Evolutionary conservation across 2,329 filamentous ascomycete genomes (phyloP), one percentile per base, ranked within the genome.

Genomic region (Colletotrichum lini): DNA sequence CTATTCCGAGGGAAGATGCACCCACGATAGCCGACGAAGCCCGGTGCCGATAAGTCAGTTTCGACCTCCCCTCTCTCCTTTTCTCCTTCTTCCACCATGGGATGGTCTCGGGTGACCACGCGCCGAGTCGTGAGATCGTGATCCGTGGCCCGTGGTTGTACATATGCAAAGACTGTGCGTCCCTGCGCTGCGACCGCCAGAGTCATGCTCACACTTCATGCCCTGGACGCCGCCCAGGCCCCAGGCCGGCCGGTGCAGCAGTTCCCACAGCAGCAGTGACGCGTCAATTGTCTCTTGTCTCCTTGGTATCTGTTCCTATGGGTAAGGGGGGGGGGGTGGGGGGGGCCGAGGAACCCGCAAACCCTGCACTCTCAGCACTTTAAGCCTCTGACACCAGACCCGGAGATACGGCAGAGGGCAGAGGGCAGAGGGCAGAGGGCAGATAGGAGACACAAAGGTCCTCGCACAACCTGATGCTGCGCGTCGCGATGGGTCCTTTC

Each of bases 41-140:
- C 49, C 30, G 57, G 13, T 42, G 21, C 30, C 45, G 69, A 68
- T 64, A 71, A 71, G 65, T 35, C 69, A 63, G 69, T 68, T 68
- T 64, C 59, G 30, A 71, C 69, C 54, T 26, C 69, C 26, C 23
- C 21, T 23, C 0, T 38, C 38, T 56, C 13, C 30, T 35, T 7
- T 18, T 9, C 10, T 18, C 18, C 40, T 8, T n/a, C 9, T 30
- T 54, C 18, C 30, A 10, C 18, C 4, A 38, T 35, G 26, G 52
- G 4, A 44, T 10, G 12, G 4, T 3, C 45, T 49, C 45, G 45
- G 45, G 45, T 21, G 45, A 21, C 45, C 45, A 21, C 7, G 3
- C 26, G 52, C 16, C 30, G 52, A 18, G 10, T 38, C 30, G 52
- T 26, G 23, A 30, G 30, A 26, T 30, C 16, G 21, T 30, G 50